Evolutionary conservation across 2,329 filamentous ascomycete genomes (phyloP).

Genomic region (Colletotrichum scovillei): DNA sequence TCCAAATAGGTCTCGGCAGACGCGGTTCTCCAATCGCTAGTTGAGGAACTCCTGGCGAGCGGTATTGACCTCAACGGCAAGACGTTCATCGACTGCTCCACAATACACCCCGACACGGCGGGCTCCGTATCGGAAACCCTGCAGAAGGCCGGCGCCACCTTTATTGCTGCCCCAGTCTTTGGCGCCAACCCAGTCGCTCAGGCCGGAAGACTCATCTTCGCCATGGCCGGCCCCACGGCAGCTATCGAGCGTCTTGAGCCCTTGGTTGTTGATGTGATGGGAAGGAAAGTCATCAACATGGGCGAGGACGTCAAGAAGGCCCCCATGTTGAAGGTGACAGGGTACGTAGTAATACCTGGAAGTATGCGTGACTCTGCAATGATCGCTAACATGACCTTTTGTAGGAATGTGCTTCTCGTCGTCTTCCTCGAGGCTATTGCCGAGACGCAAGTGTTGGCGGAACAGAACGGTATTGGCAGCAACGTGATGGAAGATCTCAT

Average conservation of each 20-base stretch:
- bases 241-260: slow-evolving; percentile 51
- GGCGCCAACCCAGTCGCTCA: slow-evolving; percentile 60
- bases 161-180: slow-evolving; percentile 61
- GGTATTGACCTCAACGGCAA: slow-evolving; percentile 46
- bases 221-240: slow-evolving; percentile 52
- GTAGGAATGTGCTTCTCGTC: slow-evolving; percentile 59
- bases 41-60: slow-evolving; percentile 41
- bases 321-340: slow-evolving; percentile 59
- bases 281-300: slow-evolving; percentile 54
- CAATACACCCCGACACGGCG: slow-evolving; percentile 58
- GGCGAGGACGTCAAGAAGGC: slow-evolving; percentile 56
- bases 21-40: slow-evolving; percentile 47
- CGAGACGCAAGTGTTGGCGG: slow-evolving; percentile 62
- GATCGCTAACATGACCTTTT: background rate
- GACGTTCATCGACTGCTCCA: slow-evolving; percentile 60
- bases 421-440: slow-evolving; percentile 59
- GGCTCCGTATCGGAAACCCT: slow-evolving; percentile 44
- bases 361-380: too few relatives aligned
- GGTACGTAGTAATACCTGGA: slow-evolving; percentile 41
- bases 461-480: slow-evolving; percentile 54
- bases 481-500: slow-evolving; percentile 55
- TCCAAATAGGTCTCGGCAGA: slow-evolving; percentile 45
- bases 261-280: slow-evolving; percentile 53
- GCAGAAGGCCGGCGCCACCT: slow-evolving; percentile 43
- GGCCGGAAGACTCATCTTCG: slow-evolving; percentile 56